Evolutionary conservation across 495 filamentous ascomycete species (phyloP).

Genomic region (Penicillium daleae): DNA sequence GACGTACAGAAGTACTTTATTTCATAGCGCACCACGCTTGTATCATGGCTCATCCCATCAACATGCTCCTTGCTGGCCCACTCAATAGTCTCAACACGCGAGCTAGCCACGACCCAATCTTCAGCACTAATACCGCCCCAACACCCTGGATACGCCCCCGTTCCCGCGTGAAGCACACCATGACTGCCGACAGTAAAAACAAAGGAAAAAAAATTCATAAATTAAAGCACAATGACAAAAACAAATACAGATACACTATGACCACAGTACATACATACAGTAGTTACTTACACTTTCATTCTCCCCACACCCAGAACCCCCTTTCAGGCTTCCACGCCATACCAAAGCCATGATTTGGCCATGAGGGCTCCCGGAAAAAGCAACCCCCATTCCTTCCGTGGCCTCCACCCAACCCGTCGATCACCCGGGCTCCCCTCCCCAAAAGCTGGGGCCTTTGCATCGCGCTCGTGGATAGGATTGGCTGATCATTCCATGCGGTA

Average conservation of each 20-base stretch:
- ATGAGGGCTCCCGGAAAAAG: neutral
- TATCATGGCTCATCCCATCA: slow-evolving; percentile 12
- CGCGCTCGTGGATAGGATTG: slow-evolving; percentile 15
- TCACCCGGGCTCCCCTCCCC: slow-evolving; percentile 26
- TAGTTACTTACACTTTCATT: too few relatives aligned
- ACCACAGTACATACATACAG: too few relatives aligned
- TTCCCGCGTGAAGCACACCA: slow-evolving; percentile 4
- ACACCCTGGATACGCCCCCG: neutral
- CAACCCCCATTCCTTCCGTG: neutral
- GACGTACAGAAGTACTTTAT: slow-evolving; percentile 7
- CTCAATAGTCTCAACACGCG: slow-evolving; percentile 23
- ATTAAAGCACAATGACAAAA: neutral
- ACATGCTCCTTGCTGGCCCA: slow-evolving; percentile 21
- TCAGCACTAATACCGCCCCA: neutral
- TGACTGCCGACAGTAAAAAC: neutral
- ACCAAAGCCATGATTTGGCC: neutral
- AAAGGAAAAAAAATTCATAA: neutral
- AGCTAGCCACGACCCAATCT: slow-evolving; percentile 5
- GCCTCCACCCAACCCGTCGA: slow-evolving; percentile 16
- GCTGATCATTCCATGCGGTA: slow-evolving; percentile 31
- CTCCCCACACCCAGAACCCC: neutral
- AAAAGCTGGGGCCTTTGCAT: slow-evolving; percentile 26
- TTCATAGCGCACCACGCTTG: slow-evolving; percentile 16
- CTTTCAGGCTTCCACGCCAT: neutral
- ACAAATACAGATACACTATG: neutral